A percentile compares a stretch with the other conserved stretches of the same genome.
phyloP scores from a whole-genome alignment of 495 filamentous ascomycete species.

The Aspergillus taichungensis region DNA sequence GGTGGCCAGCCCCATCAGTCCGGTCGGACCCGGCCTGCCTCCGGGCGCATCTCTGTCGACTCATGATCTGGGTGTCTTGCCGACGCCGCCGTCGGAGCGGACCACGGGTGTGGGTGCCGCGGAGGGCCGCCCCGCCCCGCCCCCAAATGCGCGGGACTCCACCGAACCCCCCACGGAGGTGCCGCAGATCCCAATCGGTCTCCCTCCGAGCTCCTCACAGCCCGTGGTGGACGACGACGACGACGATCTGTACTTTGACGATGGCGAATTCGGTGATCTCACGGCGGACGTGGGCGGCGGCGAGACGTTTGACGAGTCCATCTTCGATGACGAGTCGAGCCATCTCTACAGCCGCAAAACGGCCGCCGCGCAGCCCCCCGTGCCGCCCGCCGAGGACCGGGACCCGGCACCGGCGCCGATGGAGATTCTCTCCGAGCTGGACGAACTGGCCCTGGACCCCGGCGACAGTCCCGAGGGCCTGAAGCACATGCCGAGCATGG shows the following conservation, averaged over 20 bases:
- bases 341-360: constrained; percentile 38
- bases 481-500: constrained; percentile 33
- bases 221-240: constrained; percentile 27
- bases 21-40: constrained; percentile 1
- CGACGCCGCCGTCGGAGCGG: too few species aligned
- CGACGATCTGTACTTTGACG: constrained; percentile 78
- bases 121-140: too few species aligned
- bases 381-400: constrained; percentile 6
- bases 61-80: too few species aligned
- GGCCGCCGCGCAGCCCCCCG: constrained; percentile 8
- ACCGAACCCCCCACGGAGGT: too few species aligned
- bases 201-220: neutral
- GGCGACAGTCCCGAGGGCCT: constrained; percentile 13
- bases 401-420: constrained; percentile 5
- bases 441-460: neutral
- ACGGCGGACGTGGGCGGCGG: constrained; percentile 37
- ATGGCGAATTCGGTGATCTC: constrained; percentile 58
- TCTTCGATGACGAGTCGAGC: constrained; percentile 60
- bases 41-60: too few species aligned
- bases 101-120: too few species aligned
- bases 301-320: constrained; percentile 63
- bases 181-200: too few species aligned
- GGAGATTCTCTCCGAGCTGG: constrained; percentile 12
- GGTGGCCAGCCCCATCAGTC: constrained; percentile 27
- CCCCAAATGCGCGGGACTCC: too few species aligned